Evolutionary conservation across 73 alveolate species (phyloP).

Genomic region (Blepharisma stoltei): DNA sequence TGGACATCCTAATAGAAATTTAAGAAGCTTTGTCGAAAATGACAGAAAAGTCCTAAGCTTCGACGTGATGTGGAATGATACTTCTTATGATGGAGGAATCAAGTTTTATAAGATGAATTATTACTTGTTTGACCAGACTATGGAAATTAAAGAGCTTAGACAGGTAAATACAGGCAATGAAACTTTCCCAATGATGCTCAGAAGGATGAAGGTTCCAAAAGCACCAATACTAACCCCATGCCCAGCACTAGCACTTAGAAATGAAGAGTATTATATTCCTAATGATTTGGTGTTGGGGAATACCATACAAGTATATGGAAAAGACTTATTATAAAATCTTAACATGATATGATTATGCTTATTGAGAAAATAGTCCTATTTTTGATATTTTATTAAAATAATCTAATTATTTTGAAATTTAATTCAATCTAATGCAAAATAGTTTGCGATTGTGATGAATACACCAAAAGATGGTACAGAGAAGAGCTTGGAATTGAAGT

Average conservation of each 20-base stretch:
- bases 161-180: conserved; percentile 86
- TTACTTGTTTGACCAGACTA: conserved; percentile 84
- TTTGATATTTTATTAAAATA: too few species aligned
- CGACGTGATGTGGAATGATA: conserved; percentile 84
- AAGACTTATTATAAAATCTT: conserved; percentile 75
- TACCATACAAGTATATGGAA: conserved; percentile 76
- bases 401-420: too few species aligned
- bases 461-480: conserved; percentile 90
- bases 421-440: too few species aligned
- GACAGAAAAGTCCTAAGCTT: conserved; percentile 85
- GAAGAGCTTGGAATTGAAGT: conserved; percentile 72
- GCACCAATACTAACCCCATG: conserved; percentile 86
- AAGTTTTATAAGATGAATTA: conserved; percentile 83
- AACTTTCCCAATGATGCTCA: conserved; percentile 86
- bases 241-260: conserved; percentile 89
- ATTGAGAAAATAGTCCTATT: too few species aligned
- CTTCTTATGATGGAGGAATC: conserved; percentile 88
- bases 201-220: conserved; percentile 89
- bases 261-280: conserved; percentile 89
- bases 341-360: too few species aligned
- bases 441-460: conserved; percentile 90
- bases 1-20: conserved; percentile 88
- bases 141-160: conserved; percentile 90
- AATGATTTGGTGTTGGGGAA: conserved; percentile 85
- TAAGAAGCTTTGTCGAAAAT: conserved; percentile 72